Evolutionary conservation across 352 stramenopile genomes (phyloP), one percentile per base, ranked within the genome.

Genomic region (Globisporangium iwayamae): DNA sequence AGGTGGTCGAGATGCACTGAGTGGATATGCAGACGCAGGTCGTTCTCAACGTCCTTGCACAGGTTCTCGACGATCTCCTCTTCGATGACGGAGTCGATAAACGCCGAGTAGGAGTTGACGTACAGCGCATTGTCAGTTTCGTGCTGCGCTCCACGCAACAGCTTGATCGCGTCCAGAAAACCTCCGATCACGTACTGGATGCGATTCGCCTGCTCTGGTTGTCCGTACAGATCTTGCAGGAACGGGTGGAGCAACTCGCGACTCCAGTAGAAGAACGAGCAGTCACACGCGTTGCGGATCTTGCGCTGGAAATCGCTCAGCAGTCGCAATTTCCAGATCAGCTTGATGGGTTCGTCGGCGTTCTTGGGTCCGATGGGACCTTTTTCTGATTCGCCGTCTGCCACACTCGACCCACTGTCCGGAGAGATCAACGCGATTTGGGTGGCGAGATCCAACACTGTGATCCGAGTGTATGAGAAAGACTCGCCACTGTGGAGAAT

Each of bases 191-290:
- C 70, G 66, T 94, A 94, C 76, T 95, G 85, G 41, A 94, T 87
- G 43, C 87, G 83, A 61, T 90, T 91, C 30, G 78, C 83, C 60
- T 94, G 83, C 65, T 94, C 87, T 10, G 87, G 83, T 63, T 89
- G 74, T 34, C 66, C 70, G 65, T 96, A 97, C 36, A 97, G 68
- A 71, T 89, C 78, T 50, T 84, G 74, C 43, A 98, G 62, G 71
- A 98, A 96, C 2, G 79, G 79, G 47, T 91, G 78, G 18, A 98
- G 69, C 20, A 98, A 63, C 70, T 98, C 91, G 3, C 84, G 81
- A 63, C 92, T 95, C 83, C 94, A 98, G 72, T 98, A 98, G 38
- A 98, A 90, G 67, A 97, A 96, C 8, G 89, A 96, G 66, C 88
- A 97, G 70, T 97, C 90, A 67, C 91, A 97, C 3, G 85, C 90